A percentile compares a stretch with the other conserved stretches of the same genome.
Conservation (phyloP, 257 asterid species). For the Marsdenia floribunda region DNA sequence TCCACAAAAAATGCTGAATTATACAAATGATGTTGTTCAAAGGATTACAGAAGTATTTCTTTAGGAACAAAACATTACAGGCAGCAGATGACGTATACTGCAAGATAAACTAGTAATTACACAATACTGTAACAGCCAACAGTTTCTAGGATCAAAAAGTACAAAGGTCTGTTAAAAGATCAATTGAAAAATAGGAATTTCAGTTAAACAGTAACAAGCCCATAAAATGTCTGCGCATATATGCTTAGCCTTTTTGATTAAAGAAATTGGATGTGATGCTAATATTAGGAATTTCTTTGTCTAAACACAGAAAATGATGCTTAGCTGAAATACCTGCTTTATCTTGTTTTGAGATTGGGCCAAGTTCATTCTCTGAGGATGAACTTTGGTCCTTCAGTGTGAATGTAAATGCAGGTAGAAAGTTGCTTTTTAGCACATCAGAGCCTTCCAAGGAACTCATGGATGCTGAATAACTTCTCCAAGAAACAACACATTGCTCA, state of each 20-base stretch:
- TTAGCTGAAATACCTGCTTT: slow-evolving; percentile 52
- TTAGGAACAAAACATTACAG: neutral
- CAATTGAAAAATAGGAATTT: neutral
- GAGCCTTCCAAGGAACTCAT: slow-evolving; percentile 35
- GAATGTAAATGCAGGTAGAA: slow-evolving; percentile 17
- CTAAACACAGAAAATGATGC: neutral
- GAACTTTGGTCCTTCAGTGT: slow-evolving; percentile 29
- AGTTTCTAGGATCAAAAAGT: neutral
- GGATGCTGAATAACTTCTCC: slow-evolving; percentile 14
- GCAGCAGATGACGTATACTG: neutral
- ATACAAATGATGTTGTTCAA: neutral
- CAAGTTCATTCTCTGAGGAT: slow-evolving; percentile 31
- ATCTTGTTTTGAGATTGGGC: slow-evolving; percentile 28
- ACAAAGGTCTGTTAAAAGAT: neutral
- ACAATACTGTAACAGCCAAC: neutral
- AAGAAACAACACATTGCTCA: slow-evolving; percentile 30
- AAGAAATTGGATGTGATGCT: neutral
- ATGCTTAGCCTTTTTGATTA: neutral
- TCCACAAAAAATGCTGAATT: neutral
- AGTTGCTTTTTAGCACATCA: slow-evolving; percentile 28
- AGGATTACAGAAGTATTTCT: neutral
- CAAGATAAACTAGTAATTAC: neutral
- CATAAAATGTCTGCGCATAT: neutral
- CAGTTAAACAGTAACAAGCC: neutral
- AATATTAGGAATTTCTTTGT: neutral